phyloP scores from a whole-genome alignment of 768 basidiomycete species.

The Lentinula boryana region DNA sequence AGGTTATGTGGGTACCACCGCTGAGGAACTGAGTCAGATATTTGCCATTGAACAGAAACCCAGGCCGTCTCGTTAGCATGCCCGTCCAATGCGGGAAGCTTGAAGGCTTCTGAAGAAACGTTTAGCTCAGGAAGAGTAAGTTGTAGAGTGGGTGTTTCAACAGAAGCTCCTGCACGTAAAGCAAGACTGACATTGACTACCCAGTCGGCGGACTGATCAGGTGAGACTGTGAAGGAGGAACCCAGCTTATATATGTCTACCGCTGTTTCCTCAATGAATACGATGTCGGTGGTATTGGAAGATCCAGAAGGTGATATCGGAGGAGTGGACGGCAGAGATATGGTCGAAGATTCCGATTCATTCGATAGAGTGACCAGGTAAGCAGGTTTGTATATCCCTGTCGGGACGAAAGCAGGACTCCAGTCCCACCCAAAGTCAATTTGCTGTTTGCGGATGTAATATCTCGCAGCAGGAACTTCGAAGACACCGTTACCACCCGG shows the following conservation, averaged over 20 bases:
- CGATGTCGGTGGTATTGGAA: constrained; percentile 15
- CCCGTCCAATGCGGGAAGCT: constrained; percentile 14
- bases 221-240: constrained; percentile 35
- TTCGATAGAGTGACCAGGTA: constrained; percentile 39
- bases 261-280: constrained; percentile 47
- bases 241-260: constrained; percentile 52
- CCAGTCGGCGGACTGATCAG: constrained; percentile 47
- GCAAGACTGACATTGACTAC: constrained; percentile 48
- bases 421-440: constrained; percentile 43
- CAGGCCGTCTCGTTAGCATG: constrained; percentile 27
- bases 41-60: constrained; percentile 36
- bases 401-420: constrained; percentile 54
- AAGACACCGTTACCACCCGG: constrained; percentile 14
- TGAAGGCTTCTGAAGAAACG: constrained; percentile 29
- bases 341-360: constrained; percentile 7
- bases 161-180: constrained; percentile 33
- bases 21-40: constrained; percentile 38
- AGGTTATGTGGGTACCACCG: constrained; percentile 54
- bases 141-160: constrained; percentile 28
- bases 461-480: constrained; percentile 1
- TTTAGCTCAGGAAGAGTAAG: constrained; percentile 44
- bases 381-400: constrained; percentile 50
- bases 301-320: constrained; percentile 19
- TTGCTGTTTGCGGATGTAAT: constrained; percentile 37
- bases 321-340: constrained; percentile 14